Evolutionary conservation across 257 asterid genomes (phyloP).

Genomic region (Nicotiana benthamiana): DNA sequence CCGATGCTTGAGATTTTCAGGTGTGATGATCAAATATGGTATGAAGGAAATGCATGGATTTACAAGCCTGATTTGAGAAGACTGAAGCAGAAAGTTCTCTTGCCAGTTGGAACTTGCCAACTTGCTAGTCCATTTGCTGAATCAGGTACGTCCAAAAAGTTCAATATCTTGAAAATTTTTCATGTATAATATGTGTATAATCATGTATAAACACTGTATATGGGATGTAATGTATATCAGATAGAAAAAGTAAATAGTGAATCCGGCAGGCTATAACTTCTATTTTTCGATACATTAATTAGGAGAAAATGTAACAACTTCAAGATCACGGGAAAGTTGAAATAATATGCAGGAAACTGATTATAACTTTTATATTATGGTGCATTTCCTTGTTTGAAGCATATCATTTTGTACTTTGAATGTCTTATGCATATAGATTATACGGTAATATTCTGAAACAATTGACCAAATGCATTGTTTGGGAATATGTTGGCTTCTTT

Average conservation of each 20-base stretch:
- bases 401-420: neutral
- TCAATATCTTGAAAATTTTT: too few relatives aligned
- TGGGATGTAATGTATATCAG: too few relatives aligned
- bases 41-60: constrained; percentile 24
- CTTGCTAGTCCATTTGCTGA: constrained; percentile 20
- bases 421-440: neutral
- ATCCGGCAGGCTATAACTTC: neutral
- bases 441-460: neutral
- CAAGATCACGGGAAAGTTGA: neutral
- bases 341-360: neutral
- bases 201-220: too few relatives aligned
- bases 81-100: constrained; percentile 17
- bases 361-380: too few relatives aligned
- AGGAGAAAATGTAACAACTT: neutral
- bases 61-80: constrained; percentile 37
- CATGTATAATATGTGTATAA: too few relatives aligned
- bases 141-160: constrained; percentile 14
- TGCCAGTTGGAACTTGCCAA: constrained; percentile 39
- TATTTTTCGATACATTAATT: neutral
- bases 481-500: neutral
- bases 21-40: constrained; percentile 42
- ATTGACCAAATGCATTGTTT: neutral
- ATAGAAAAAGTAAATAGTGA: too few relatives aligned
- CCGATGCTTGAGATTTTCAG: constrained; percentile 39
- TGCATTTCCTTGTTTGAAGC: neutral